Evolutionary conservation across 192 early-diverging fungal species (phyloP).

Genomic region (Geranomyces michiganensis): DNA sequence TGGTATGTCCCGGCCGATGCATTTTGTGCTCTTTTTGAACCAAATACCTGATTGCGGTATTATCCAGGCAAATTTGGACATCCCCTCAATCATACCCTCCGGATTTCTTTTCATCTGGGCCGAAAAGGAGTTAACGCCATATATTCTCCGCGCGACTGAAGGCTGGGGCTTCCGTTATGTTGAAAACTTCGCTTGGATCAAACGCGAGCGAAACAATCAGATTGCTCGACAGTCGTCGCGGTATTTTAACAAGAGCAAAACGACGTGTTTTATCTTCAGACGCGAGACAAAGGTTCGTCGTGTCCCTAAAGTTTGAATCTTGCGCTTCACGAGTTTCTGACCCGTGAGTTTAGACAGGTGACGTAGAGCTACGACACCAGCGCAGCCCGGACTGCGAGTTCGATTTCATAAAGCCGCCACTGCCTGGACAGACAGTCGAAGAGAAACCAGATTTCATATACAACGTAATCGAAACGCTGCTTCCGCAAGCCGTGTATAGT

Average conservation of each 20-base stretch:
- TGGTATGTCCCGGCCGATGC: slow-evolving; percentile 44
- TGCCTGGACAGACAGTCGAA: slow-evolving; percentile 59
- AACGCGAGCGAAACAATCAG: slow-evolving; percentile 77
- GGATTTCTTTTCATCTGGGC: slow-evolving; percentile 95
- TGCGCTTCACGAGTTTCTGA: too few relatives aligned
- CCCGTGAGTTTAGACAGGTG: slow-evolving; percentile 63
- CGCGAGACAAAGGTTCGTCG: slow-evolving; percentile 52
- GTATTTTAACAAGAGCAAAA: slow-evolving; percentile 87
- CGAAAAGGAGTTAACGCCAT: slow-evolving; percentile 88
- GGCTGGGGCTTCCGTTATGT: slow-evolving; percentile 91
- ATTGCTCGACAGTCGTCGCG: slow-evolving; percentile 67
- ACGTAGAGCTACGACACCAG: slow-evolving; percentile 89
- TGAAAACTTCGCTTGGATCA: slow-evolving; percentile 97
- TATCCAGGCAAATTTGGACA: slow-evolving; percentile 43
- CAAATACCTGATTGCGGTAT: too few relatives aligned
- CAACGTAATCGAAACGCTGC: slow-evolving; percentile 84
- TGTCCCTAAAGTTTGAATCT: not conserved
- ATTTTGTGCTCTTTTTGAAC: too few relatives aligned
- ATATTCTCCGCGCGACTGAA: slow-evolving; percentile 69
- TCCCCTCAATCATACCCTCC: slow-evolving; percentile 64
- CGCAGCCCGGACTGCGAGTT: slow-evolving; percentile 93
- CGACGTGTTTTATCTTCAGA: slow-evolving; percentile 87
- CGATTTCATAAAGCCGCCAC: slow-evolving; percentile 85
- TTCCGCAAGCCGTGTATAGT: slow-evolving; percentile 73
- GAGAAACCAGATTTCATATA: slow-evolving; percentile 86